Evolutionary conservation across 805 yeast species (phyloP).

Genomic region (Schizosaccharomyces octosporus): DNA sequence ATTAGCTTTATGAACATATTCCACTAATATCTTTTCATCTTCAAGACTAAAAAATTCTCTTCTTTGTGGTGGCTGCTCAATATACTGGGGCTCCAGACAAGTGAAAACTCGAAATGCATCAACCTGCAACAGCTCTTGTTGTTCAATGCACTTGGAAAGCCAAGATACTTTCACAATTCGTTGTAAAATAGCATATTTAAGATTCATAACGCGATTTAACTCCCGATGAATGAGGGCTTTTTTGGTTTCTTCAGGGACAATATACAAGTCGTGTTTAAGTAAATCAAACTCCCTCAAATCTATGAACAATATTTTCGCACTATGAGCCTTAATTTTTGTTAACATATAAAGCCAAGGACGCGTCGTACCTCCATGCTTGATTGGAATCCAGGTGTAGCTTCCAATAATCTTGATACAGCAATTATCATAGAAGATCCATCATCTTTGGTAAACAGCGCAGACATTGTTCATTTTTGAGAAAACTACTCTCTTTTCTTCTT

Average conservation of each 20-base stretch:
- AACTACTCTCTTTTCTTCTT: too few species aligned
- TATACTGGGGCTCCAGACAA: not conserved
- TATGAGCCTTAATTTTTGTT: too few species aligned
- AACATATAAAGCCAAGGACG: too few species aligned
- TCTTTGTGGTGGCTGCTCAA: not conserved
- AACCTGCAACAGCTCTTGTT: not conserved
- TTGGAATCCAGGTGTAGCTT: not conserved
- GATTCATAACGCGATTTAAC: too few species aligned
- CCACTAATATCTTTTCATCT: not conserved
- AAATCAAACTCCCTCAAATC: too few species aligned
- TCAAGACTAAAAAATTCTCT: not conserved
- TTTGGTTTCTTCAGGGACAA: too few species aligned
- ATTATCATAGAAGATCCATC: not conserved
- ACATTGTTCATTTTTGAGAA: not conserved
- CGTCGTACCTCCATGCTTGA: not conserved
- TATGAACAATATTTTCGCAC: too few species aligned
- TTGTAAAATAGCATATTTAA: too few species aligned
- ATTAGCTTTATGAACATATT: not conserved
- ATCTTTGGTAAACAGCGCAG: not conserved
- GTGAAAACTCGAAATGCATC: not conserved
- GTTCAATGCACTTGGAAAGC: not conserved
- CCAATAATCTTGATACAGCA: not conserved
- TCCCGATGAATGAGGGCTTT: too few species aligned
- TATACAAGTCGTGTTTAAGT: too few species aligned
- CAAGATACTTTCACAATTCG: not conserved